phyloP scores from a whole-genome alignment of 177 flowering plant genomes.

The Vitis hybrid region DNA sequence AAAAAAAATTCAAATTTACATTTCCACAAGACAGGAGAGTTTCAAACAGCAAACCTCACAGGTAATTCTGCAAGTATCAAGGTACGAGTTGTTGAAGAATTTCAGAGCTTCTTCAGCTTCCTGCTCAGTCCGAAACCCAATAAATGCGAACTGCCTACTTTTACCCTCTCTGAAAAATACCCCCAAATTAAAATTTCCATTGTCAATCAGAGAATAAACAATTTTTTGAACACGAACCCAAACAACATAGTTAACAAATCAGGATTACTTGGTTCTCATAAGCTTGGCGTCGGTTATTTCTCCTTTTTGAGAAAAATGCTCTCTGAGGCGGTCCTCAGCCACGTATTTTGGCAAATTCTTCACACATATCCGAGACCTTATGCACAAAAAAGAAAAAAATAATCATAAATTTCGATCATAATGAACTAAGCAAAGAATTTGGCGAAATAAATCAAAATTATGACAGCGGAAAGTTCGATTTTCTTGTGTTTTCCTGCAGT shows the following conservation, averaged over 20 bases:
- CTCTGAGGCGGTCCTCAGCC: constrained; percentile 73
- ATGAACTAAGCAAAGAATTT: too few relatives aligned
- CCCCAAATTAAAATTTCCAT: not conserved
- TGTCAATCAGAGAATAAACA: not conserved
- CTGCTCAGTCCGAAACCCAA: constrained; percentile 72
- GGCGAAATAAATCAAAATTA: too few relatives aligned
- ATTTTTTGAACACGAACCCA: not conserved
- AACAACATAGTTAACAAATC: not conserved
- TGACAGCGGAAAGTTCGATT: too few relatives aligned
- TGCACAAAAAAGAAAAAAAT: too few relatives aligned
- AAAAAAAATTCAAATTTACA: not conserved
- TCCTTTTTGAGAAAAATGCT: constrained; percentile 82
- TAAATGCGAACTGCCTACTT: constrained; percentile 85
- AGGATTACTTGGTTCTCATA: constrained; percentile 63
- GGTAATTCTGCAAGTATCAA: constrained; percentile 65
- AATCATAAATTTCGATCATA: too few relatives aligned
- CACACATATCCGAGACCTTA: constrained; percentile 87
- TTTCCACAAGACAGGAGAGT: not conserved
- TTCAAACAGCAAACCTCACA: constrained; percentile 61
- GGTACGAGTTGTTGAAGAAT: constrained; percentile 68
- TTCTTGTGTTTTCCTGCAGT: too few relatives aligned
- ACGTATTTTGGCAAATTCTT: constrained; percentile 78
- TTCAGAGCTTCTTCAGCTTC: constrained; percentile 81
- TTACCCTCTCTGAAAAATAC: constrained; percentile 69
- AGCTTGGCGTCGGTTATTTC: constrained; percentile 89